Base-by-base conservation (phyloP, 768 basidiomycete species). In the Tephrocybe rancida region DNA sequence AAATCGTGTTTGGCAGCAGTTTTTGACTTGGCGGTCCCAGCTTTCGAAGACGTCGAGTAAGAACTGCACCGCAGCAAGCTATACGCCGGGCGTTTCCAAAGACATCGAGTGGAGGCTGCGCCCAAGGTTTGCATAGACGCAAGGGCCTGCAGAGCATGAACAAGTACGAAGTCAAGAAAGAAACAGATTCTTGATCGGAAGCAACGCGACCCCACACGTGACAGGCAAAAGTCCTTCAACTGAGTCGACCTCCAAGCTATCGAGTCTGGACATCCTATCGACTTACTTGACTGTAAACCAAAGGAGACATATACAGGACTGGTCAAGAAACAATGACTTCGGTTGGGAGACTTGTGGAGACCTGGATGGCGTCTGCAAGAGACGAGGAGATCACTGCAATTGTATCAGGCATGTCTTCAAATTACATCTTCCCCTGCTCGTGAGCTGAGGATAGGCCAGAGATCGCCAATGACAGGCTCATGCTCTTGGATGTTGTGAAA, bases 401-500 rank as follows among this genome's bases (percentile, higher is more conserved):
- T 26, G 81, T 85, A 52, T 70, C 74, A 74, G 87, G 90, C 78
- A 76, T 62, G 83, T 62, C 50, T 47, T 39, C 27, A 55, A 49
- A 55, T 52, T 44, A 35, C 52, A 11, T 39, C 25, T 52, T 27
- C 16, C 18, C 21, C 27, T 51, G 11, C n/a, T 26, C 30, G 25
- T 37, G 16, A 38, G 53, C 57, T 56, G 38, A 56, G 38, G 47
- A 50, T 47, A 44, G 37, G 27, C 35, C 45, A 81, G 77, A 75
- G 61, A 75, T 81, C 56, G 80, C 83, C 13, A 73, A 74, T 55
- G 85, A 84, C 18, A 68, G 76, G 19, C 69, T 81, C 8, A 80
- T 85, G 18, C 73, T 97, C 13, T 73, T 95, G 4, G 81, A 87
- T 56, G 72, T 98, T 19, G 92, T 98, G 30, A 94, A 92, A 65